These are phyloP conservation scores for Neurospora sp. DNA, from an alignment of 495 filamentous ascomycete genomes.

Conservation along the genomic window DNA sequence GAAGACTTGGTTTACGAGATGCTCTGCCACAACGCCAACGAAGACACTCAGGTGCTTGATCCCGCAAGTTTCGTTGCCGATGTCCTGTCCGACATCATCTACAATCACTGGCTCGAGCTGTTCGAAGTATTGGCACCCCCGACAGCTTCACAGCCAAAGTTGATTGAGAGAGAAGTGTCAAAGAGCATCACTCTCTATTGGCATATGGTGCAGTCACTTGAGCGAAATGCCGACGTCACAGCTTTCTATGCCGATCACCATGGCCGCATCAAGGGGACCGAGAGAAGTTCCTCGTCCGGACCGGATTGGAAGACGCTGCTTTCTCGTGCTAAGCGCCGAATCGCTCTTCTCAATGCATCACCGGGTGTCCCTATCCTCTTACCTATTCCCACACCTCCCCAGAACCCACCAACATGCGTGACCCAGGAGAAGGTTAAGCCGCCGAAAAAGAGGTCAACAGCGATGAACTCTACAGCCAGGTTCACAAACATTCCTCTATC, in stretches of 20 bases:
- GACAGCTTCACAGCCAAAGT: neutral
- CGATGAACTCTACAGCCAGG: neutral
- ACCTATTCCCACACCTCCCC: neutral
- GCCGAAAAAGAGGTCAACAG: neutral
- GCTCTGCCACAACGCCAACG: slow-evolving; percentile 3
- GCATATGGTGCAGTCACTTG: slow-evolving; percentile 22
- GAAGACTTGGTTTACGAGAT: slow-evolving; percentile 15
- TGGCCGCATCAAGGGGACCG: neutral
- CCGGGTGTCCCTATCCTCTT: neutral
- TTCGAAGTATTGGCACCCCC: slow-evolving; percentile 20
- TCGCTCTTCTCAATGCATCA: slow-evolving; percentile 8
- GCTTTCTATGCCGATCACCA: neutral
- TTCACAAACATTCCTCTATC: neutral
- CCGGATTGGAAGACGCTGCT: slow-evolving; percentile 20
- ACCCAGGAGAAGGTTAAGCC: neutral
- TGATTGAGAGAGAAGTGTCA: neutral
- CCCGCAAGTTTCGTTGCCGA: neutral
- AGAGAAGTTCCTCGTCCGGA: neutral
- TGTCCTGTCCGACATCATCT: slow-evolving; percentile 16
- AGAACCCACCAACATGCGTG: neutral
- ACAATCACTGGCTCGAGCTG: slow-evolving; percentile 26
- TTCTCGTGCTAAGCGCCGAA: slow-evolving; percentile 15
- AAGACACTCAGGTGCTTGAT: slow-evolving; percentile 1
- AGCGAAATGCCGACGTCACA: slow-evolving; percentile 19
- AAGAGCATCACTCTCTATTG: slow-evolving; percentile 12